These are phyloP conservation scores for Polyporus arcularius DNA, from an alignment of 768 basidiomycete species.

Conservation along the genomic window DNA sequence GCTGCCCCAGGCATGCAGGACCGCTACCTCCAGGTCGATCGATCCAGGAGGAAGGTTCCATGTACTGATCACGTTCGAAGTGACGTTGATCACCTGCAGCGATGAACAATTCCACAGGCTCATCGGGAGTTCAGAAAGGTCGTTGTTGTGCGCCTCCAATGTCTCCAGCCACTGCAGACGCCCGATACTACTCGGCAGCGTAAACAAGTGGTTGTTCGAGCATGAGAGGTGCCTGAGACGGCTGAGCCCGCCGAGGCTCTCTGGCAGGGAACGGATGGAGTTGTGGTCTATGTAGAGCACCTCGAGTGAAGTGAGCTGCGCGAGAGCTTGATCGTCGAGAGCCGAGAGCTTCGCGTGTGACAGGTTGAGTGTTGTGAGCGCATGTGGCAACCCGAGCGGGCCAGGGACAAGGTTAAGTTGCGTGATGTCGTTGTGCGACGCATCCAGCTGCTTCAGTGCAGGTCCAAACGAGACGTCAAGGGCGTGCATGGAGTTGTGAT, in stretches of 20 bases:
- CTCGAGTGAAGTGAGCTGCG: constrained; percentile 71
- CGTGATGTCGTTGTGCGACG: constrained; percentile 89
- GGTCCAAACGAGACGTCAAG: constrained; percentile 79
- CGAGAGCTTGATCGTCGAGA: constrained; percentile 72
- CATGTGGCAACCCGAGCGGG: constrained; percentile 49
- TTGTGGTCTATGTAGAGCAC: constrained; percentile 83
- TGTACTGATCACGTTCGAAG: constrained; percentile 78
- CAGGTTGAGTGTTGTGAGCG: constrained; percentile 79
- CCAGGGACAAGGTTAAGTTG: constrained; percentile 63
- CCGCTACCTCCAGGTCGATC: constrained; percentile 11
- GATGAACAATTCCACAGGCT: constrained; percentile 83
- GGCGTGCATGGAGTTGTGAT: constrained; percentile 81
- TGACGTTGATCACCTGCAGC: constrained; percentile 75
- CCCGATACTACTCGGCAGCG: constrained; percentile 77
- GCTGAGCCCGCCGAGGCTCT: constrained; percentile 74
- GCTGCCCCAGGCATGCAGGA: constrained; percentile 8
- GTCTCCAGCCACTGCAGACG: constrained; percentile 69
- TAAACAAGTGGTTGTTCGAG: constrained; percentile 86
- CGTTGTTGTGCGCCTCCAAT: constrained; percentile 92
- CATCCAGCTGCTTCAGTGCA: constrained; percentile 63
- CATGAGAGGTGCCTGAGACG: constrained; percentile 76
- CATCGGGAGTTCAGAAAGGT: constrained; percentile 71
- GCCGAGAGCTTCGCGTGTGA: constrained; percentile 87
- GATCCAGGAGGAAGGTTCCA: constrained; percentile 65
- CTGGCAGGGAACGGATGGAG: constrained; percentile 79